phyloP scores from a whole-genome alignment of 2,329 filamentous ascomycete species.

The Diaporthe aspalathi region DNA sequence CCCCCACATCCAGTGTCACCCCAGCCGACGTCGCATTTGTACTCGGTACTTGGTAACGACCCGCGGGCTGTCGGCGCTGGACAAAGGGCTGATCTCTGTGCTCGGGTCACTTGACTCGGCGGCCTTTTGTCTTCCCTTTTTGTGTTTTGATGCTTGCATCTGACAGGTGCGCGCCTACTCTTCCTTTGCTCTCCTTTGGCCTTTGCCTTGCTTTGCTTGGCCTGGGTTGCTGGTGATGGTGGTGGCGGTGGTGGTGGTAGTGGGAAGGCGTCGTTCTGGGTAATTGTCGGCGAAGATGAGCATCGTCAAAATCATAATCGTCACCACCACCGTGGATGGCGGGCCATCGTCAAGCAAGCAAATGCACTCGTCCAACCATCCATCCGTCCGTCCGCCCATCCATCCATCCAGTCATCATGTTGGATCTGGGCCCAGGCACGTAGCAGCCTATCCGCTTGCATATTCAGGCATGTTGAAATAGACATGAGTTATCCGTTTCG shows the following conservation, averaged over 20 bases:
- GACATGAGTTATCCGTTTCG: conserved; percentile 24
- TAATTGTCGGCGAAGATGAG: neutral
- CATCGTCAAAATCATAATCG: neutral
- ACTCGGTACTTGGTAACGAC: conserved; percentile 21
- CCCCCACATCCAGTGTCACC: conserved; percentile 18
- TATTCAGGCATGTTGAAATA: conserved; percentile 10
- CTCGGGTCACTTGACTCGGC: conserved; percentile 28
- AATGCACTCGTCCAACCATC: neutral
- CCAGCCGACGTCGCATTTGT: conserved; percentile 5
- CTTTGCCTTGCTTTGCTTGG: neutral
- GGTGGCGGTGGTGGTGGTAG: neutral
- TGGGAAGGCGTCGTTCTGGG: neutral
- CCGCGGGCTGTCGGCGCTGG: neutral
- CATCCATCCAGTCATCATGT: neutral
- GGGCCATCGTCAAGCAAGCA: too few relatives aligned
- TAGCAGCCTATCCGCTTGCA: conserved; percentile 11
- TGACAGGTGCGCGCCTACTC: neutral
- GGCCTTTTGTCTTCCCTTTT: neutral
- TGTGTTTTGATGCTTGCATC: conserved; percentile 9
- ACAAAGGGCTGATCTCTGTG: conserved; percentile 24
- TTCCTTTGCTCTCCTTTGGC: neutral
- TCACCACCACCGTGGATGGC: neutral
- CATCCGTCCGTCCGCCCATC: conserved; percentile 1
- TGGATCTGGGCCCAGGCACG: conserved; percentile 9
- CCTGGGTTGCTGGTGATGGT: too few relatives aligned